Percentiles rank a stretch among this genome's conserved stretches.
phyloP scores from a whole-genome alignment of 257 asterid genomes.

The Vinca minor region DNA sequence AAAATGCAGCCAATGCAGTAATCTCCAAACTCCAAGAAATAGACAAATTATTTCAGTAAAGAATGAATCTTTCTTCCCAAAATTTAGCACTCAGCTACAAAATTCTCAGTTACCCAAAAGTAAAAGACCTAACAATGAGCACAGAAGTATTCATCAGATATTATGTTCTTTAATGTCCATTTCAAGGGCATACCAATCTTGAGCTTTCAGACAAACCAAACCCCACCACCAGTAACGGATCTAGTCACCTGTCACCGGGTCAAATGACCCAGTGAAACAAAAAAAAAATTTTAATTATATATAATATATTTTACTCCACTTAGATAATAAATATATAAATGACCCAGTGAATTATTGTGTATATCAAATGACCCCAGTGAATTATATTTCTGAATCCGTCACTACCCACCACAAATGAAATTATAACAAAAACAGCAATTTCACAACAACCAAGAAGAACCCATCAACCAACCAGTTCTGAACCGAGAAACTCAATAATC shows the following conservation, averaged over 20 bases:
- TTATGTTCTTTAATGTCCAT: too few relatives aligned
- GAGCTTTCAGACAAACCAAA: slow-evolving; percentile 9
- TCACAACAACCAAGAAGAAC: slow-evolving; percentile 7
- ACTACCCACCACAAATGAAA: not conserved
- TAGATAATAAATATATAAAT: too few relatives aligned
- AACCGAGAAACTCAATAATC: slow-evolving; percentile 16
- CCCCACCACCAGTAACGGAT: too few relatives aligned
- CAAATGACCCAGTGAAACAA: too few relatives aligned
- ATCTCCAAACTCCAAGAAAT: not conserved
- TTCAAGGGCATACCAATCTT: slow-evolving; percentile 5
- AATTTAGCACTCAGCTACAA: slow-evolving; percentile 13
- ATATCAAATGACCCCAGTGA: too few relatives aligned
- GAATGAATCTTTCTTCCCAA: not conserved
- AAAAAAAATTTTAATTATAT: too few relatives aligned
- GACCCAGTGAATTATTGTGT: too few relatives aligned
- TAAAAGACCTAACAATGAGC: not conserved
- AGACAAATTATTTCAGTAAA: not conserved
- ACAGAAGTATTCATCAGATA: slow-evolving; percentile 2
- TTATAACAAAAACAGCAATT: not conserved
- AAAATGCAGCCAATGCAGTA: slow-evolving; percentile 10
- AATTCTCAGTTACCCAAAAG: not conserved
- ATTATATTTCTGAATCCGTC: too few relatives aligned
- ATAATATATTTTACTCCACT: too few relatives aligned
- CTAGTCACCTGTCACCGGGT: too few relatives aligned
- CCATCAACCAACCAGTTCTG: slow-evolving; percentile 13